Evolutionary conservation across 2,329 filamentous ascomycete genomes (phyloP).

Genomic region (Drechslera avenae): DNA sequence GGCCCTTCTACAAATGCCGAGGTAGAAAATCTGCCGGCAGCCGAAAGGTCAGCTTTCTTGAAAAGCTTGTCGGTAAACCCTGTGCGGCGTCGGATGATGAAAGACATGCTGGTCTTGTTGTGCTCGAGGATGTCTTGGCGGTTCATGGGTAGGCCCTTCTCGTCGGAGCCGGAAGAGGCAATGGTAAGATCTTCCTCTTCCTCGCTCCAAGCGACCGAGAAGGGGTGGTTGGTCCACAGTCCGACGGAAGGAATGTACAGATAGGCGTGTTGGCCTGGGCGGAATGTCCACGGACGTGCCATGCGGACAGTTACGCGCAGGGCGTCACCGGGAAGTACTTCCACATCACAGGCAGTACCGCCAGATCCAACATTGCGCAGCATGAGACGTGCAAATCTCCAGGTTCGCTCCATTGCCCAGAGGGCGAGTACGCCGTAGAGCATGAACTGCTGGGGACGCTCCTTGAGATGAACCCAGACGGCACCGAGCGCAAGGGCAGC

Average conservation of each 20-base stretch:
- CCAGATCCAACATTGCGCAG: slow-evolving; percentile 70
- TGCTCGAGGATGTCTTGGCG: slow-evolving; percentile 58
- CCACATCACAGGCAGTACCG: slow-evolving; percentile 71
- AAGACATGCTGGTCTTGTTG: slow-evolving; percentile 68
- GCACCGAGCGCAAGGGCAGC: slow-evolving; percentile 65
- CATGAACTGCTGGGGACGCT: slow-evolving; percentile 62
- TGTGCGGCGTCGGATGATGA: slow-evolving; percentile 84
- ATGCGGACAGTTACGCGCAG: slow-evolving; percentile 74
- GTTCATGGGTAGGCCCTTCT: slow-evolving; percentile 56
- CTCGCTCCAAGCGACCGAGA: slow-evolving; percentile 79
- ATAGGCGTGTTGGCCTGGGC: slow-evolving; percentile 78
- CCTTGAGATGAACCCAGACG: slow-evolving; percentile 68
- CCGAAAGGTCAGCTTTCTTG: slow-evolving; percentile 64
- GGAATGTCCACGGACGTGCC: slow-evolving; percentile 76
- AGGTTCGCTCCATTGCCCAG: slow-evolving; percentile 68
- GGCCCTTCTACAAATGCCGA: slow-evolving; percentile 85
- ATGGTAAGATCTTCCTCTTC: slow-evolving; percentile 55
- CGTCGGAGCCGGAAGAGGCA: slow-evolving; percentile 34
- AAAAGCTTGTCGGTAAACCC: slow-evolving; percentile 86
- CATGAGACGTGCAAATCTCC: slow-evolving; percentile 64
- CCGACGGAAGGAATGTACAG: slow-evolving; percentile 76
- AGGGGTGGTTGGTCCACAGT: slow-evolving; percentile 77
- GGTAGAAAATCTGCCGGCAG: slow-evolving; percentile 63
- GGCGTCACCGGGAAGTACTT: slow-evolving; percentile 77
- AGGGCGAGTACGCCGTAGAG: slow-evolving; percentile 67